Base-by-base conservation (phyloP, 2,329 filamentous ascomycete species). In the Paraphaeosphaeria minitans region DNA sequence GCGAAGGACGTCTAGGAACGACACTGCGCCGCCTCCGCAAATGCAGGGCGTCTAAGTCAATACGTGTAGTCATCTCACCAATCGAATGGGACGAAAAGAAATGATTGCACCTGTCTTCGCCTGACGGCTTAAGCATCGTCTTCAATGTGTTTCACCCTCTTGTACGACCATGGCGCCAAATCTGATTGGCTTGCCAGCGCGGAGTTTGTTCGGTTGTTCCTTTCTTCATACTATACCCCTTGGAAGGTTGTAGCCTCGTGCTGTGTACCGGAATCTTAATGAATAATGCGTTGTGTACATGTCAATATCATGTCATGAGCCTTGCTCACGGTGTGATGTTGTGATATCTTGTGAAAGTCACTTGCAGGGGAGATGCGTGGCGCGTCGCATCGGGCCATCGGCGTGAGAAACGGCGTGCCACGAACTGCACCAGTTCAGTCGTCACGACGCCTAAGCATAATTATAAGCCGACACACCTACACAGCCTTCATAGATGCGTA, bases 1-100 rank as follows among this genome's bases (percentile, higher is more conserved):
- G 46, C 74, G 80, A 61, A 73, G 78, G 19, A 79, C 78, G 13
- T 69, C 72, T 33, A 70, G 68, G 56, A 61, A 63, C 57, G 64
- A 75, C 48, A 70, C 66, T n/a, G 63, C 69, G 19, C 65, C 73
- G 7, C 70, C 72, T 19, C 76, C 76, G 16, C 62, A 72, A 55
- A 77, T 77, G 67, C 73, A 79, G 60, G 75, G 74, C 50, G 77
- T 53, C 22, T 53, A 53, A 22, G 8, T 8, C 9, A 31, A 4
- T 12, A 2, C 29, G 8, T 2, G 2, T 10, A 4, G 9, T 31
- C 29, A 31, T 31, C 29, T 31, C 29, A 12, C 29, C 29, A 2
- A 31, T 31, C 29, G 24, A 27, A 27, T 31, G 8, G 2, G 5
- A 14, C 13, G 35, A 39, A n/a, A 39, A 39, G 10, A 13, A 39